Evolutionary conservation across 2,329 filamentous ascomycete genomes (phyloP), one percentile per base, ranked within the genome.

Genomic region (Fusarium annulatum): DNA sequence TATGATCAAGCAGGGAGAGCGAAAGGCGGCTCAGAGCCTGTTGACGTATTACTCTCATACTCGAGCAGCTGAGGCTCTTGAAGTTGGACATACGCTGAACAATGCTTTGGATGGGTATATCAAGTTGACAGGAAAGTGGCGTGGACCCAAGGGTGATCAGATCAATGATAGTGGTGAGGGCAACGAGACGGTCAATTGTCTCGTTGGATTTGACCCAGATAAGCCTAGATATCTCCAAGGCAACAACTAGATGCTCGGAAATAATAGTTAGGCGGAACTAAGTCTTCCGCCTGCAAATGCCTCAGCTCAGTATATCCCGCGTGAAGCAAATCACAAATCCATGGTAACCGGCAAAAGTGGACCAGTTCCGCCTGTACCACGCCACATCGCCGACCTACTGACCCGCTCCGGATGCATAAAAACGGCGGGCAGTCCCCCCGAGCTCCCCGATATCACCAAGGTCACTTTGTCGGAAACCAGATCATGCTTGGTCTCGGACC

Each of bases 141-240:
- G 58, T 18, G 48, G 57, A 9, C 75, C 75, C 2, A 55, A 67
- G 33, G 73, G 75, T 3, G 69, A 67, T n/a, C 59, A 77, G 36
- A 77, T 77, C 11, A 76, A 77, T 39, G 75, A 77, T 42, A 59
- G 71, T 9, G 75, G 75, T 10, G 64, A 77, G 21, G 75, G 75
- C 1, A 76, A 68, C 0, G 75, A 77, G 46, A 77, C 75, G 2
- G 75, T 77, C 1, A 77, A 77, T 30, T 77, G 75, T 19, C 64
- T 77, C 23, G 73, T 77, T 2, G 75, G 73, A 5, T 76, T 59
- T 23, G 75, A 77, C 9, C 75, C 75, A 7, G 75, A 77, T 3
- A 65, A 76, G 38, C 75, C 75, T 0, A 58, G 55, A 16, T 61
- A 74, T 9, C 15, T 74, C 9, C 68, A 74, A 21, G 34, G 16